These are phyloP conservation scores for Penicillium palitans DNA, from an alignment of 2,329 filamentous ascomycete species.

Conservation along the genomic window DNA sequence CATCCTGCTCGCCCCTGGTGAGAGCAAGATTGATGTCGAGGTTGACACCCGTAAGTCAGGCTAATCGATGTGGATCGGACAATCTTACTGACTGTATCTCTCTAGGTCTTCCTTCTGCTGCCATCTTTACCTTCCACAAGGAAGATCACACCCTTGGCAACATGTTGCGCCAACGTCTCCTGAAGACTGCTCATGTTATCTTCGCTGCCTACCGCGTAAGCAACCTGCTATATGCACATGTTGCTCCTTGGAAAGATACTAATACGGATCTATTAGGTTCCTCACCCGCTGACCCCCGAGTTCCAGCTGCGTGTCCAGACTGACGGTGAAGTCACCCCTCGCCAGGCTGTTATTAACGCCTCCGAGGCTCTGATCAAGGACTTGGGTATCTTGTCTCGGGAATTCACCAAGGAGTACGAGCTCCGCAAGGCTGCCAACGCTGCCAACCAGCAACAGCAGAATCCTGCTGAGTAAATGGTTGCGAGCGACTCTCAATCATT, in stretches of 20 bases:
- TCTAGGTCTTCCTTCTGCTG: conserved; percentile 85
- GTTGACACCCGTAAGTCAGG: conserved; percentile 78
- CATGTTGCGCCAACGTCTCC: conserved; percentile 79
- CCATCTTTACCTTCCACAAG: conserved; percentile 92
- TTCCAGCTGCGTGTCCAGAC: conserved; percentile 85
- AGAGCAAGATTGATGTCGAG: conserved; percentile 91
- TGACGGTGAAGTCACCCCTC: conserved; percentile 83
- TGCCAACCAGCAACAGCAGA: conserved; percentile 52
- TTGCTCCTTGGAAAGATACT: neutral
- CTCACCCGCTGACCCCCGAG: conserved; percentile 49
- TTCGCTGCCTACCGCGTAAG: conserved; percentile 89
- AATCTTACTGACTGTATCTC: conserved; percentile 5
- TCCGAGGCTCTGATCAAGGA: conserved; percentile 82
- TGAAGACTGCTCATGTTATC: conserved; percentile 77
- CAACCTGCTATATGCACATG: neutral
- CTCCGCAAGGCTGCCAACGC: conserved; percentile 79
- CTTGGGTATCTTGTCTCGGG: conserved; percentile 74
- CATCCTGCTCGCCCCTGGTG: conserved; percentile 80
- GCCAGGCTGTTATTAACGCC: conserved; percentile 77
- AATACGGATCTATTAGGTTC: conserved; percentile 34
- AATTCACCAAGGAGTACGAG: conserved; percentile 92
- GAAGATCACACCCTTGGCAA: conserved; percentile 97
- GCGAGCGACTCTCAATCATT: neutral
- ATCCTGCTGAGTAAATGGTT: conserved; percentile 26
- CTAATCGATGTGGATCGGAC: neutral